Percentiles rank a stretch among this genome's conserved stretches.
phyloP scores from a whole-genome alignment of 352 stramenopile species.

The Globisporangium viniferum region DNA sequence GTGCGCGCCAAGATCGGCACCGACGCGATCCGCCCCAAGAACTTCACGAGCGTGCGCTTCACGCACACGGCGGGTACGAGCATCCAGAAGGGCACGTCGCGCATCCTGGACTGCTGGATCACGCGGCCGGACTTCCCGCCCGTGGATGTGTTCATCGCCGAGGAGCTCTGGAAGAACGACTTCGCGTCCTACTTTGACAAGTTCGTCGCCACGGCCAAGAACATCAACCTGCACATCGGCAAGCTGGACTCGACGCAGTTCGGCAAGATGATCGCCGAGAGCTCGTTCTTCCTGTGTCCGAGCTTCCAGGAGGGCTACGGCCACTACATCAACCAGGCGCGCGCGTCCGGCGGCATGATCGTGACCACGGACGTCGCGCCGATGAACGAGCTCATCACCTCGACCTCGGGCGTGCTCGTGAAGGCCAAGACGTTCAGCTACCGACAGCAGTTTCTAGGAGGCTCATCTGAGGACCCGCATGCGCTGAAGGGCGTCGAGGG shows the following conservation, averaged over 20 bases:
- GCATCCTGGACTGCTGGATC: slow-evolving; percentile 45
- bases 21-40: slow-evolving; percentile 22
- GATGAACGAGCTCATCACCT: slow-evolving; percentile 62
- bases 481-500: slow-evolving; percentile 32
- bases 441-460: slow-evolving; percentile 33
- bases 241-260: slow-evolving; percentile 34
- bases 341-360: slow-evolving; percentile 39
- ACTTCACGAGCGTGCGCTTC: slow-evolving; percentile 39
- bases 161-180: slow-evolving; percentile 28
- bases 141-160: slow-evolving; percentile 33
- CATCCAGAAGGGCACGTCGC: slow-evolving; percentile 38
- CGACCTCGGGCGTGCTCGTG: slow-evolving; percentile 38
- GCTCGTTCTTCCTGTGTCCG: slow-evolving; percentile 45
- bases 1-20: slow-evolving; percentile 19
- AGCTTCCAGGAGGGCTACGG: slow-evolving; percentile 56
- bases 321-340: slow-evolving; percentile 67
- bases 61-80: slow-evolving; percentile 46
- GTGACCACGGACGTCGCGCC: slow-evolving; percentile 49
- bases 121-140: slow-evolving; percentile 26
- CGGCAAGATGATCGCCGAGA: slow-evolving; percentile 36
- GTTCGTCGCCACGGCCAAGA: slow-evolving; percentile 24
- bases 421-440: slow-evolving; percentile 13
- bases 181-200: slow-evolving; percentile 25
- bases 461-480: slow-evolving; percentile 13
- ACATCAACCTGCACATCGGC: slow-evolving; percentile 31